phyloP scores from a whole-genome alignment of 1,284 basidiomycete species.

The Ceratobasidium sp. region DNA sequence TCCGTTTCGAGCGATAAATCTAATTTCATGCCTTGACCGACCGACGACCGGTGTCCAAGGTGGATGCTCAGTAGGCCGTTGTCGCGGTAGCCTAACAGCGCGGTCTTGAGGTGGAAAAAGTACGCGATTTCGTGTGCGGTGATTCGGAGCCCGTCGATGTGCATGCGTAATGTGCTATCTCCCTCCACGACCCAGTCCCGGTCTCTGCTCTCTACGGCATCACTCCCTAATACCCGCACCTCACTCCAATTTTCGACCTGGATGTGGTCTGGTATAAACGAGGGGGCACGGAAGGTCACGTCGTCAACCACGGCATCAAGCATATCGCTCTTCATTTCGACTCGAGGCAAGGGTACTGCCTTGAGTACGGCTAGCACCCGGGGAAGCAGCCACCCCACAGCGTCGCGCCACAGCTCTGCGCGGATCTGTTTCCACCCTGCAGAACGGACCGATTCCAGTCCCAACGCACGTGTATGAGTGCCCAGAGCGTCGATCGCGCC shows the following conservation, averaged over 20 bases:
- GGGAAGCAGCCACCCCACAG: constrained; percentile 61
- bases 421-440: constrained; percentile 41
- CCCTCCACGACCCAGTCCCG: constrained; percentile 49
- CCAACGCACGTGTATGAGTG: constrained; percentile 23
- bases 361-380: constrained; percentile 57
- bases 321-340: constrained; percentile 59
- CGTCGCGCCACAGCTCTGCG: constrained; percentile 55
- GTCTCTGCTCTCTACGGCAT: constrained; percentile 29
- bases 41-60: constrained; percentile 52
- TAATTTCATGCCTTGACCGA: constrained; percentile 56
- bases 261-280: constrained; percentile 62
- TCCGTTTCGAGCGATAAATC: constrained; percentile 61
- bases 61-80: constrained; percentile 63
- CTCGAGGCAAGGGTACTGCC: constrained; percentile 61
- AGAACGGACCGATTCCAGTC: constrained; percentile 40
- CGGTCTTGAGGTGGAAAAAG: constrained; percentile 60
- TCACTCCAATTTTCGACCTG: constrained; percentile 62
- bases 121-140: constrained; percentile 62
- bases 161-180: constrained; percentile 58
- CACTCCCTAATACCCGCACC: constrained; percentile 53
- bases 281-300: constrained; percentile 56
- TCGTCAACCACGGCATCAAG: constrained; percentile 61
- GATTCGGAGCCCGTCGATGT: constrained; percentile 62
- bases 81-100: constrained; percentile 60
- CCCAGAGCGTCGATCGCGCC: constrained; percentile 52